Base-by-base conservation (phyloP, 2,329 filamentous ascomycete species). In the Epichloe festucae region DNA sequence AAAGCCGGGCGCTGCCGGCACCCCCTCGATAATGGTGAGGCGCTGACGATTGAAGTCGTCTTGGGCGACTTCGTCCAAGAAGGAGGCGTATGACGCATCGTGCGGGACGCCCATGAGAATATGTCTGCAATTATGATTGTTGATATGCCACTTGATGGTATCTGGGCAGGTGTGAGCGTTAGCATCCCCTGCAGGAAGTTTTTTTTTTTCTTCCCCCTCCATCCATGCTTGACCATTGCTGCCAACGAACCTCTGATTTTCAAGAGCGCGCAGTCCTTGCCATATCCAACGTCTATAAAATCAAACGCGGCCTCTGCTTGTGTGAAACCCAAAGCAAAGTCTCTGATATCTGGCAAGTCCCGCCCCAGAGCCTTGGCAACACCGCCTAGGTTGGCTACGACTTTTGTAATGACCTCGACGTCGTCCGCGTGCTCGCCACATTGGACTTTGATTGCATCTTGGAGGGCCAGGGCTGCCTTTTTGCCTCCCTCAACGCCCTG, bases 61-160 rank as follows among this genome's bases (percentile, higher is more conserved):
- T 44, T 68, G 66, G 23, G 76, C 64, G 3, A 82, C 64, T 53
- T 79, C 73, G 57, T 79, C 73, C 19, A 84, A 63, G 56, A 82
- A 78, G 8, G 78, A 73, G 4, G 76, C 77, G 58, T 83, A 84
- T 7, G 74, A 73, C 27, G 77, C 70, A 59, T 84, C 79, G 57
- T 82, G 79, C 2, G 78, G 81, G 48, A 82, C 72, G 45, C 80
- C 81, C 38, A 84, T 67, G 36, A 83, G 64, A 46, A 84, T 70
- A 57, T 81, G 75, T 59, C 75, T 78, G 69, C 81, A 84, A 60
- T 81, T 82, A 55, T 72, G 65, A 54, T 82, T 82, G 56, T 71
- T 69, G 46, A 84, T 65, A 62, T 84, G 73, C 73, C 78, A 82
- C 46, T 70, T 67, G 8, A 76, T 69, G 19, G 64, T 68, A 62